Base-by-base conservation (phyloP, 805 yeast species). In the Metschnikowia corniflorae region DNA sequence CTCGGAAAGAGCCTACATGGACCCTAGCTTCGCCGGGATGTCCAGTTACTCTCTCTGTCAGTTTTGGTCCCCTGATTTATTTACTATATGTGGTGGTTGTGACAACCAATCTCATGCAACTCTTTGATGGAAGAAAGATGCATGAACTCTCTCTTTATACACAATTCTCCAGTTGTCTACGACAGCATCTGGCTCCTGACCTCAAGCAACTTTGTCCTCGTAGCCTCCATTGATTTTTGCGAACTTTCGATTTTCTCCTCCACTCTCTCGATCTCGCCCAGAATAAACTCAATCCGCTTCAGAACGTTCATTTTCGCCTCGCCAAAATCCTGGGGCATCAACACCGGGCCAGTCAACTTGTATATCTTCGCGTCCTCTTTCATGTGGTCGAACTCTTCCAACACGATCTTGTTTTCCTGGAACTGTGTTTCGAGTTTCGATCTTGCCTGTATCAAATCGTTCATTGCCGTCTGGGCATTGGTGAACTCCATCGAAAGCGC, bases 361-460 rank as follows among this genome's bases (percentile, higher is more conserved):
- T 77, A 93, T 17, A 93, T 79, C 50, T 84, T 85, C 12, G 94
- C 72, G 25, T 77, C 83, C 23, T 78, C 84, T 38, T 75, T 74
- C 39, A 85, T 65, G 29, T 49, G 41, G 19, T 73, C 76, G 51
- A 93, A 85, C 61, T 93, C 98, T 39, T 76, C 80, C 47, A 80
- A 71, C 12, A 93, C 98, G 33, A 93, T 89, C 51, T 80, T 80
- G 60, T 89, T 89, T 60, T 93, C 99, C 61, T 93, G 98, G 50
- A 70, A 77, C 63, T 93, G 99, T 1, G 97, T 86, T 56, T 93
- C 99, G 30, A 93, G 73, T 54, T 81, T 77, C 48, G 91, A 95
- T 53, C 97, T 79, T 9, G 87, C 78, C 5, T 76, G 66, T 24
- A 88, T 71, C 28, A 78, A 65, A 34, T 77, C 82, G 31, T 68